A percentile compares a stretch with the other conserved stretches of the same genome.
Evolutionary conservation across 1,284 basidiomycete genomes (phyloP).

Genomic region (Sporisorium reilianum): DNA sequence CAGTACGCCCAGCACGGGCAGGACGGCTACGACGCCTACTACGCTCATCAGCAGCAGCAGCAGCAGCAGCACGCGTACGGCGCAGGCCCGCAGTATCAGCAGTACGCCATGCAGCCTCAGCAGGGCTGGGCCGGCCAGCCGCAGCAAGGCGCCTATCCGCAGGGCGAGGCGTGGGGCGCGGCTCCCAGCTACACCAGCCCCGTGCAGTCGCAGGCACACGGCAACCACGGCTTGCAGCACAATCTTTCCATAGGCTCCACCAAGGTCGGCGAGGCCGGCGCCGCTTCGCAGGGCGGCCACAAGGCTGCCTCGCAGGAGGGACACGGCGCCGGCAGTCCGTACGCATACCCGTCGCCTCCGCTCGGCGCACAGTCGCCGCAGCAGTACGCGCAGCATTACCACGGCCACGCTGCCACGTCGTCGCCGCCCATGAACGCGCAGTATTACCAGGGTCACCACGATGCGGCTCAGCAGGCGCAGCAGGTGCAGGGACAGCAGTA

Average conservation of each 20-base stretch:
- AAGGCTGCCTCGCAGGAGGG: conserved; percentile 42
- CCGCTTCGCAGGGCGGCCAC: conserved; percentile 22
- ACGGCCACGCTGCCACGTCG: conserved; percentile 12
- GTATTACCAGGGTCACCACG: conserved; percentile 29
- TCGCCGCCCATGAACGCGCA: conserved; percentile 31
- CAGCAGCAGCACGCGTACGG: conserved; percentile 29
- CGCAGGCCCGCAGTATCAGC: conserved; percentile 32
- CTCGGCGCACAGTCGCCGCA: conserved; percentile 27
- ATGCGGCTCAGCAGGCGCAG: conserved; percentile 11
- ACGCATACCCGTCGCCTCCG: conserved; percentile 34
- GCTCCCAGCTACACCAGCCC: conserved; percentile 40
- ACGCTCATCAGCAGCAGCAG: no score
- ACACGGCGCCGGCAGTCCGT: conserved; percentile 28
- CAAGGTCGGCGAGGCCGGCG: conserved; percentile 21
- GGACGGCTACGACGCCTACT: conserved; percentile 47
- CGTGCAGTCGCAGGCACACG: conserved; percentile 32
- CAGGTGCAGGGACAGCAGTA: conserved; percentile 21
- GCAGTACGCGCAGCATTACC: conserved; percentile 45
- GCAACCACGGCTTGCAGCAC: conserved; percentile 29
- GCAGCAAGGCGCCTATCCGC: conserved; percentile 15
- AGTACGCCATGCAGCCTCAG: conserved; percentile 43
- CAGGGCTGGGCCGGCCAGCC: conserved; percentile 26
- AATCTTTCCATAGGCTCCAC: conserved; percentile 39
- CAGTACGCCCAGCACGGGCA: conserved; percentile 35
- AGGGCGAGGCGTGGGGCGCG: conserved; percentile 42